These are phyloP conservation scores for Globisporangium mamillatum DNA, from an alignment of 352 stramenopile genomes.

Conservation along the genomic window DNA sequence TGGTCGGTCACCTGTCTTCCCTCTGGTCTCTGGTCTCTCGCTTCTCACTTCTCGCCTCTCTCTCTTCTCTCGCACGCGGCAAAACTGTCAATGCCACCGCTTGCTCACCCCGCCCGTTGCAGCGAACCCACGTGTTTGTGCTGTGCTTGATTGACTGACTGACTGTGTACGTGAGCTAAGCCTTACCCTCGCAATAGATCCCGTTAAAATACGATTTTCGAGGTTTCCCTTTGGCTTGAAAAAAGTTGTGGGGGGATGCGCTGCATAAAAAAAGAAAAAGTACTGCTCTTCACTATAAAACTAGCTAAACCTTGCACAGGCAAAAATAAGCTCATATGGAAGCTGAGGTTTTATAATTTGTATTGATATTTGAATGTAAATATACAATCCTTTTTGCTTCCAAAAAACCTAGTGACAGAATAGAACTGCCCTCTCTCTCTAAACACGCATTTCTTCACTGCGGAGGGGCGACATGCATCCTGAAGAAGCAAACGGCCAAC, in stretches of 20 bases:
- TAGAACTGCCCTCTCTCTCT: background rate
- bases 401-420: background rate
- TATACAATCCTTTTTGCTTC: no score
- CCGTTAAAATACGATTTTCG: no score
- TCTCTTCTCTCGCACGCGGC: slow-evolving; percentile 16
- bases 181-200: background rate
- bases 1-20: slow-evolving; percentile 8
- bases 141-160: background rate
- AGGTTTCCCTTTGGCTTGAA: no score
- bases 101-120: background rate
- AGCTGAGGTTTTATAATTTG: no score
- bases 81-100: slow-evolving; percentile 25
- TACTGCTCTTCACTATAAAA: slow-evolving; percentile 3
- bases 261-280: slow-evolving; percentile 16
- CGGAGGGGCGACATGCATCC: slow-evolving; percentile 3
- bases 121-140: slow-evolving; percentile 1
- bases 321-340: no score
- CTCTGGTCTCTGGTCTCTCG: background rate
- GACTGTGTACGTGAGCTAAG: background rate
- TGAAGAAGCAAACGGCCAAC: background rate
- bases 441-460: slow-evolving; percentile 11
- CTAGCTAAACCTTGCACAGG: slow-evolving; percentile 1
- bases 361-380: no score
- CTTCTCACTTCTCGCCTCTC: slow-evolving; percentile 10
- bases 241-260: no score